A percentile compares a stretch with the other conserved stretches of the same genome.
phyloP scores from a whole-genome alignment of 352 stramenopile species.

The Pythium sukuiense region DNA sequence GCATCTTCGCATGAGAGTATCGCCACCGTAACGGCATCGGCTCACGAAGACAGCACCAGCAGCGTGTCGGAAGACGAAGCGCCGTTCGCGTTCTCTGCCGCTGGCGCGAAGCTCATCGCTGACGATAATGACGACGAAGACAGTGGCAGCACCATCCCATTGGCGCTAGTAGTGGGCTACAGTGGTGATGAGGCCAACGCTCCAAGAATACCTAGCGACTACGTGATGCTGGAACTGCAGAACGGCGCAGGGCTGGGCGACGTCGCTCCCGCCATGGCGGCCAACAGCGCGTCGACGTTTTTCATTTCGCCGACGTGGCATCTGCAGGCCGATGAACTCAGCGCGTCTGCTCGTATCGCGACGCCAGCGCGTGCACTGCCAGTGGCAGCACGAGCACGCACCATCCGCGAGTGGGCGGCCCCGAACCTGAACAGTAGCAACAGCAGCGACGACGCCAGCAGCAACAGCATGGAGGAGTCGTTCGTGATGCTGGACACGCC shows the following conservation, averaged over 20 bases:
- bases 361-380: background rate
- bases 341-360: constrained; percentile 55
- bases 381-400: background rate
- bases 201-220: constrained; percentile 57
- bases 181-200: constrained; percentile 17
- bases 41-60: background rate
- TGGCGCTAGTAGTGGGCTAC: constrained; percentile 55
- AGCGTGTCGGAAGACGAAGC: constrained; percentile 1
- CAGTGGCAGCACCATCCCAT: constrained; percentile 38
- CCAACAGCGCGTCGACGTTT: constrained; percentile 55
- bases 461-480: constrained; percentile 53
- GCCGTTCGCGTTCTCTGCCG: constrained; percentile 22
- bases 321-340: constrained; percentile 76
- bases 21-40: background rate
- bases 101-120: constrained; percentile 37
- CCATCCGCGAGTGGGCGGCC: constrained; percentile 20
- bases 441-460: constrained; percentile 21
- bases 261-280: constrained; percentile 18
- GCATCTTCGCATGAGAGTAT: background rate
- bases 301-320: constrained; percentile 85
- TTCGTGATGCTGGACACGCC: constrained; percentile 69
- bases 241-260: constrained; percentile 56
- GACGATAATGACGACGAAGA: constrained; percentile 17
- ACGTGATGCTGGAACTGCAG: constrained; percentile 83
- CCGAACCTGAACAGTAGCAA: constrained; percentile 3